Evolutionary conservation across 495 filamentous ascomycete genomes (phyloP).

Genomic region (Aspergillus sclerotioniger): DNA sequence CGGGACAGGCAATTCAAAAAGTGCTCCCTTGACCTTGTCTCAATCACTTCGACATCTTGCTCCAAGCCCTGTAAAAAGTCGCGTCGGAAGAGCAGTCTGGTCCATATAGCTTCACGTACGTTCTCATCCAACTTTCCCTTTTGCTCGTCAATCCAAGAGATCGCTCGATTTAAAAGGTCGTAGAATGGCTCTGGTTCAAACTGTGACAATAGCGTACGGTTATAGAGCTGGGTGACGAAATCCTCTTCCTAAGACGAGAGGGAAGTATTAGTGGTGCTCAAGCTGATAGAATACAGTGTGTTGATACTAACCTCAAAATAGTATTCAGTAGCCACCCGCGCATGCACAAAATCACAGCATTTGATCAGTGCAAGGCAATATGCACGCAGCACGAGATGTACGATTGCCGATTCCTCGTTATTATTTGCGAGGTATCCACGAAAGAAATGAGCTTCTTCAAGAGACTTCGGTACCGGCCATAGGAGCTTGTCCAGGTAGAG

Average conservation of each 20-base stretch:
- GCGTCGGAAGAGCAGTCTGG: conserved; percentile 62
- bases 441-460: conserved; percentile 70
- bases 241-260: conserved; percentile 76
- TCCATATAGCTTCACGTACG: conserved; percentile 57
- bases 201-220: conserved; percentile 67
- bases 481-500: conserved; percentile 85
- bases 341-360: conserved; percentile 75
- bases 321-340: conserved; percentile 69
- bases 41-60: conserved; percentile 41
- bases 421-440: conserved; percentile 35
- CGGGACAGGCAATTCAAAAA: conserved; percentile 46
- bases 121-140: conserved; percentile 46
- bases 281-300: conserved; percentile 3
- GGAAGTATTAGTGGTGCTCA: conserved; percentile 6
- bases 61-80: conserved; percentile 57
- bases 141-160: conserved; percentile 49
- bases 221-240: conserved; percentile 87
- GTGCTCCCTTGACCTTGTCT: conserved; percentile 34
- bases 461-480: conserved; percentile 61
- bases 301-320: conserved; percentile 72
- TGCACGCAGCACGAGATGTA: conserved; percentile 69
- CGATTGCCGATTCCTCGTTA: conserved; percentile 44
- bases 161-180: conserved; percentile 58
- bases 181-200: conserved; percentile 57
- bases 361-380: conserved; percentile 87